Percentiles rank a stretch among this genome's conserved stretches.
These are phyloP conservation scores for Teunomyces panamensis DNA, from an alignment of 805 yeast genomes.

Conservation along the genomic window DNA sequence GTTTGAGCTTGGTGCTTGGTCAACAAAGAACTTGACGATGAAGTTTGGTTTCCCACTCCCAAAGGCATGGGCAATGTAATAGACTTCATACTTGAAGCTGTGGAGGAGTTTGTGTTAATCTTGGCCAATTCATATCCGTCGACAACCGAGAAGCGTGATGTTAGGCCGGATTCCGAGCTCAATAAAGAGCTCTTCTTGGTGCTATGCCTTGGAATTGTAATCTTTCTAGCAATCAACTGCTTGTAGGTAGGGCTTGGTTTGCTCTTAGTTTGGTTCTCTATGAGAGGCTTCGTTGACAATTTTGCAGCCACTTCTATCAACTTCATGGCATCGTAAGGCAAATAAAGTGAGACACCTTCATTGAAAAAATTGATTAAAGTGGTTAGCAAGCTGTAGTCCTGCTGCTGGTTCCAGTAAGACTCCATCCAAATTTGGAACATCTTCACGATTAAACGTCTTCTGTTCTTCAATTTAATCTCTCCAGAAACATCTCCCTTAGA, in stretches of 20 bases:
- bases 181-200: constrained; percentile 35
- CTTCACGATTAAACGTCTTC: constrained; percentile 65
- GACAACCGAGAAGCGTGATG: constrained; percentile 45
- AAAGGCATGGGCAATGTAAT: constrained; percentile 40
- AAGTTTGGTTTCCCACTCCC: constrained; percentile 38
- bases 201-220: constrained; percentile 31
- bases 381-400: constrained; percentile 61
- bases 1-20: constrained; percentile 37
- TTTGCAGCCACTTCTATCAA: constrained; percentile 62
- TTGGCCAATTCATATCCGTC: constrained; percentile 58
- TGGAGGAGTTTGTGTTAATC: constrained; percentile 48
- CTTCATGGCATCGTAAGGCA: constrained; percentile 65
- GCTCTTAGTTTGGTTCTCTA: constrained; percentile 31
- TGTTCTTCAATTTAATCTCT: constrained; percentile 45
- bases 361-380: constrained; percentile 75
- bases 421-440: constrained; percentile 84
- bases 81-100: constrained; percentile 35
- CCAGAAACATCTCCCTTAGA: constrained; percentile 17
- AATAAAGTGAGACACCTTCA: constrained; percentile 59
- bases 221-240: constrained; percentile 55
- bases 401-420: constrained; percentile 74
- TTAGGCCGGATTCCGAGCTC: constrained; percentile 18
- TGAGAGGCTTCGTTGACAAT: constrained; percentile 54
- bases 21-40: constrained; percentile 37
- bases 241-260: constrained; percentile 12